Conservation (phyloP, 2,329 filamentous ascomycete genomes). For the Nigrospora osmanthi region DNA sequence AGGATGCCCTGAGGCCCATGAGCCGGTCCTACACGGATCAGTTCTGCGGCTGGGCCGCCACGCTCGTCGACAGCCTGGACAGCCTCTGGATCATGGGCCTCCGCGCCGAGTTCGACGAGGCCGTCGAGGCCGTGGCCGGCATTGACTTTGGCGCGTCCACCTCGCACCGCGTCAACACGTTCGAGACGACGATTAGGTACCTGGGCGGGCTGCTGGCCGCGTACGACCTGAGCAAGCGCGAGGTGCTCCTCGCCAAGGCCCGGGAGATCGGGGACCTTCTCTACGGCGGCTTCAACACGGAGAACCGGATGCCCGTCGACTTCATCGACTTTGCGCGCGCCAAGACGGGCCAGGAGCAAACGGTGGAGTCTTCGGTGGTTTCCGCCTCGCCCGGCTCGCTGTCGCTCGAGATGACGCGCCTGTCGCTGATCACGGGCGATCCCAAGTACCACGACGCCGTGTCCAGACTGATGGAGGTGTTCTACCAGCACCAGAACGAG, state of each 20-base stretch:
- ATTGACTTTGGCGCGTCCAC: conserved; percentile 39
- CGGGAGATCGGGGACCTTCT: conserved; percentile 37
- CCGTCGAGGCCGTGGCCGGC: conserved; percentile 30
- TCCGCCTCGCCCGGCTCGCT: conserved; percentile 52
- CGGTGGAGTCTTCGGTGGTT: conserved; percentile 27
- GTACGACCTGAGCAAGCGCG: conserved; percentile 29
- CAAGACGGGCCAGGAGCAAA: conserved; percentile 24
- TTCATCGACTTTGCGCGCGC: conserved; percentile 35
- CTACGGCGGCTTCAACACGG: conserved; percentile 36
- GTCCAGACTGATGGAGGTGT: conserved; percentile 57
- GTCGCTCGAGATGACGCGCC: conserved; percentile 63
- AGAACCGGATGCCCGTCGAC: conserved; percentile 36
- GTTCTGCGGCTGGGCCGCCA: conserved; percentile 44
- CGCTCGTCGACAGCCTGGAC: conserved; percentile 43
- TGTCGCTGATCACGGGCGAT: conserved; percentile 67
- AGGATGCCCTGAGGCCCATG: conserved; percentile 38
- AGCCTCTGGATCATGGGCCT: conserved; percentile 42
- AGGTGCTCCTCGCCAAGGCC: conserved; percentile 32
- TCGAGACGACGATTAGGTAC: conserved; percentile 37
- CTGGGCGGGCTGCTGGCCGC: conserved; percentile 32
- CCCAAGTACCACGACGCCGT: conserved; percentile 68
- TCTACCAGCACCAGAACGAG: conserved; percentile 56
- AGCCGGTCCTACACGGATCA: conserved; percentile 31
- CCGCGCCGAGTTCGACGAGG: conserved; percentile 38
- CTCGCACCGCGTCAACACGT: conserved; percentile 26